phyloP scores from a whole-genome alignment of 805 yeast genomes.

The Yarrowia porcina region DNA sequence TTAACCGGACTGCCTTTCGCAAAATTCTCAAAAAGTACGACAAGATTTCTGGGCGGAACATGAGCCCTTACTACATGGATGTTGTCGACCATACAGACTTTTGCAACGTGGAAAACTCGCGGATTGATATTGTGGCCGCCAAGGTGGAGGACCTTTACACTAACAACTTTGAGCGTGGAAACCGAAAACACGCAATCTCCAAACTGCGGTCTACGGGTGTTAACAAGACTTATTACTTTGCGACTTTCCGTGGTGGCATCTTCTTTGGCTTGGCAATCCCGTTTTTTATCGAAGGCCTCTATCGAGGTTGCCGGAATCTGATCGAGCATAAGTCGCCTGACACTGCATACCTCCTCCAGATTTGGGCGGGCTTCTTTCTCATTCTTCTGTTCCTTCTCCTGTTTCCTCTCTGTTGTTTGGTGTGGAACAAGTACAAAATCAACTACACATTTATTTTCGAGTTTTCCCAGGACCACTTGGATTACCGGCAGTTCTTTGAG shows the following conservation, averaged over 20 bases:
- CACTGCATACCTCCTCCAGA: conserved; percentile 63
- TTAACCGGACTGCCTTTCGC: conserved; percentile 85
- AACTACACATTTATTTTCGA: conserved; percentile 93
- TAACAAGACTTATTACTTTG: conserved; percentile 40
- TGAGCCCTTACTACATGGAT: conserved; percentile 51
- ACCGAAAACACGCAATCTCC: conserved; percentile 68
- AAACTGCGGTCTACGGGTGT: conserved; percentile 53
- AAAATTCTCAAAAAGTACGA: conserved; percentile 90
- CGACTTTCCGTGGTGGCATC: conserved; percentile 60
- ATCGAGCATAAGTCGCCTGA: conserved; percentile 48
- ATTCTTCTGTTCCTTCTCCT: conserved; percentile 57
- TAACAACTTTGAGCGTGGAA: conserved; percentile 62
- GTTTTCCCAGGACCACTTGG: conserved; percentile 62
- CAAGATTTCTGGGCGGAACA: conserved; percentile 53
- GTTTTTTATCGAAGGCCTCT: conserved; percentile 57
- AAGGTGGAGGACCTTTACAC: conserved; percentile 69
- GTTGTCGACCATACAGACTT: conserved; percentile 58
- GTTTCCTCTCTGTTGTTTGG: conserved; percentile 64
- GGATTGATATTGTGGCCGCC: conserved; percentile 58
- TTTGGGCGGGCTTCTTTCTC: conserved; percentile 90
- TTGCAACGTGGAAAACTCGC: conserved; percentile 50
- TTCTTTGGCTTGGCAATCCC: conserved; percentile 70
- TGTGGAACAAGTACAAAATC: conserved; percentile 72
- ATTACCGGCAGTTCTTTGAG: conserved; percentile 62
- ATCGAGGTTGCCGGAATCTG: conserved; percentile 47